Conservation (phyloP, 2,329 filamentous ascomycete species). For the Ophiostoma ips region DNA sequence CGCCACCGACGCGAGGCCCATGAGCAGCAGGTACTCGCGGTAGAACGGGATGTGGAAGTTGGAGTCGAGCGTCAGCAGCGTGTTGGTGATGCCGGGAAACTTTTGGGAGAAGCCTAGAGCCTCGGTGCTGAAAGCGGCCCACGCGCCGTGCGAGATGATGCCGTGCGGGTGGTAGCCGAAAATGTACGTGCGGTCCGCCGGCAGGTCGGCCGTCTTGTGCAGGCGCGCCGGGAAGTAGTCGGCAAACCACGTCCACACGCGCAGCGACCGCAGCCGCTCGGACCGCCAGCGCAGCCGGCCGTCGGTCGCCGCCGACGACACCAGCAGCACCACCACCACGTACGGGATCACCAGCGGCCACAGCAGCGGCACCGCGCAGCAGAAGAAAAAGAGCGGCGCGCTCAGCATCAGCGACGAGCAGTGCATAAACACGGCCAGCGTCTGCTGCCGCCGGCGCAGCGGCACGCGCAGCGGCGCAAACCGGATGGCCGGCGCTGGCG, state of each 20-base stretch:
- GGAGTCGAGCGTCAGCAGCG: conserved; percentile 79
- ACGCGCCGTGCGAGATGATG: conserved; percentile 94
- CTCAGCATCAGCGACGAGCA: conserved; percentile 56
- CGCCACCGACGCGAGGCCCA: conserved; percentile 80
- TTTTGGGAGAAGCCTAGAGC: conserved; percentile 73
- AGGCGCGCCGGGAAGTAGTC: conserved; percentile 83
- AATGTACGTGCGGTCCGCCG: conserved; percentile 79
- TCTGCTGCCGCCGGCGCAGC: conserved; percentile 57
- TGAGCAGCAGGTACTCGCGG: conserved; percentile 79
- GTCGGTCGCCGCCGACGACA: conserved; percentile 63
- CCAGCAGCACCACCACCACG: conserved; percentile 68
- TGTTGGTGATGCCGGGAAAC: conserved; percentile 93
- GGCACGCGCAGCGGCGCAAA: conserved; percentile 74
- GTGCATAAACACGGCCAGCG: conserved; percentile 62
- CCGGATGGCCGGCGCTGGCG: conserved; percentile 38
- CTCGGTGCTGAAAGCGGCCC: conserved; percentile 81
- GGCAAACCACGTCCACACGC: conserved; percentile 78
- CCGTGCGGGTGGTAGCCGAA: conserved; percentile 93
- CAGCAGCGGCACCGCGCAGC: conserved; percentile 78
- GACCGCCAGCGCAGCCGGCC: conserved; percentile 64
- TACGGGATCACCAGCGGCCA: conserved; percentile 74
- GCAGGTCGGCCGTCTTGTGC: conserved; percentile 69
- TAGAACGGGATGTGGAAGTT: conserved; percentile 94
- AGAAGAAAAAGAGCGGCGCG: conserved; percentile 74
- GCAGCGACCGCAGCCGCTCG: conserved; percentile 56